These are phyloP conservation scores for Sarocladiaceae sp. DNA, from an alignment of 2,329 filamentous ascomycete species.

Conservation along the genomic window DNA sequence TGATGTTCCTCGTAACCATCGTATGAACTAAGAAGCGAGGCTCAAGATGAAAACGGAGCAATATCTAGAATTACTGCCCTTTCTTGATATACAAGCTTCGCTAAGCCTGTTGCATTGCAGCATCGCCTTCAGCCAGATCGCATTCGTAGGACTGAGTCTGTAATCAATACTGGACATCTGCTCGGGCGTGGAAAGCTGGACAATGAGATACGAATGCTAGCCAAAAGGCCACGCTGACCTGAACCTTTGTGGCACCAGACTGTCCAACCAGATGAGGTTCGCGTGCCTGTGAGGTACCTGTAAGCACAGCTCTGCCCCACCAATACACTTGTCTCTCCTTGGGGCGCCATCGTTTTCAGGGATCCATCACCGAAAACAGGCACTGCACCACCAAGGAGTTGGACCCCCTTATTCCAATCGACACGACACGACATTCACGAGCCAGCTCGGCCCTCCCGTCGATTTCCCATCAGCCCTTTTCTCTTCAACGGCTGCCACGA, in stretches of 20 bases:
- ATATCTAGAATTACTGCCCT: too few species aligned
- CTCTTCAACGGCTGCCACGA: conserved; percentile 6
- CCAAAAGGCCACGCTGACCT: conserved; percentile 7
- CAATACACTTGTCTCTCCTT: background rate
- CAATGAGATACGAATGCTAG: too few species aligned
- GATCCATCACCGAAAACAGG: background rate
- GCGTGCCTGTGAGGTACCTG: background rate
- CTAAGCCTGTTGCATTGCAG: too few species aligned
- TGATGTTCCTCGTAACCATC: too few species aligned
- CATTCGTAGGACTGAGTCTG: too few species aligned
- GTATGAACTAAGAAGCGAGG: too few species aligned
- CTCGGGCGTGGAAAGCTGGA: too few species aligned
- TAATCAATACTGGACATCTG: too few species aligned
- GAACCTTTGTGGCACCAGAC: background rate
- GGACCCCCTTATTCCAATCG: conserved; percentile 3
- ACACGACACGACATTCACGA: conserved; percentile 9
- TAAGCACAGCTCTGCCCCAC: conserved; percentile 2
- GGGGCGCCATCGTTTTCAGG: too few species aligned
- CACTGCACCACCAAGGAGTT: background rate
- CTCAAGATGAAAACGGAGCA: too few species aligned
- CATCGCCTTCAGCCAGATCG: too few species aligned
- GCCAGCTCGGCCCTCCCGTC: conserved; percentile 16
- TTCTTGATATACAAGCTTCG: too few species aligned
- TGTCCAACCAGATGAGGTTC: background rate
- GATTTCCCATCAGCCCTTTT: conserved; percentile 11